Evolutionary conservation across 164 flowering plant species (phyloP), one percentile per base, ranked within the genome.

Genomic region (Malania oleifera): DNA sequence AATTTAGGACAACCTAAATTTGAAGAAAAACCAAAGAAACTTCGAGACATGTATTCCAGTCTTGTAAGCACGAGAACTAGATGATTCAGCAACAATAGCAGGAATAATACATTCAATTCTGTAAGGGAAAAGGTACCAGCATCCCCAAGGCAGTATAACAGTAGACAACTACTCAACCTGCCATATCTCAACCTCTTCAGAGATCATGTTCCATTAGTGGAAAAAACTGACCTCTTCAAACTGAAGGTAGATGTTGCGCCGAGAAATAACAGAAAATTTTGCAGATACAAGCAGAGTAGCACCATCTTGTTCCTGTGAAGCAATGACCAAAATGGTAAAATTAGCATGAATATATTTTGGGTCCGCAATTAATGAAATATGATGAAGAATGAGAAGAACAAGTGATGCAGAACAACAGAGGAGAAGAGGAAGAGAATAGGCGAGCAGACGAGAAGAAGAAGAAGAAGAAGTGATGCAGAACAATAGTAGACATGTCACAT

Each of bases 201-300:
- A 27, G 52, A 54, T 35, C 34, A 52, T 53, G 41, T 22, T 52
- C 7, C 10, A 22, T 39, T 7, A 17, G 49, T 20, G 29, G 7
- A 23, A 26, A 51, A 55, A 60, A 61, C 78, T 60, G 37, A 89
- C 98, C 96, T 91, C 91, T 73, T 92, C 89, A 68, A 92, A 92
- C 67, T 78, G 80, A 50, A 92, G 95, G 61, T 75, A 80, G 61
- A 89, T 92, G 72, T 85, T 85, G 24, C 95, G 89, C 27, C 48
- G 67, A 38, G 98, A 91, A 68, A 89, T 80, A 22, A 85, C 68
- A 17, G 77, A 72, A 73, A 92, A 92, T 51, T 87, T 85, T 46
- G 98, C 98, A 58, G 96, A 81, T 54, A 89, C 98, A 31, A 87
- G 72, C 69, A 92, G 68, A 29, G 98, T 89, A 35, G 96, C 96